These are phyloP conservation scores for Dictyostelium firmibasis DNA, from an alignment of 78 protist genomes.

Conservation along the genomic window DNA sequence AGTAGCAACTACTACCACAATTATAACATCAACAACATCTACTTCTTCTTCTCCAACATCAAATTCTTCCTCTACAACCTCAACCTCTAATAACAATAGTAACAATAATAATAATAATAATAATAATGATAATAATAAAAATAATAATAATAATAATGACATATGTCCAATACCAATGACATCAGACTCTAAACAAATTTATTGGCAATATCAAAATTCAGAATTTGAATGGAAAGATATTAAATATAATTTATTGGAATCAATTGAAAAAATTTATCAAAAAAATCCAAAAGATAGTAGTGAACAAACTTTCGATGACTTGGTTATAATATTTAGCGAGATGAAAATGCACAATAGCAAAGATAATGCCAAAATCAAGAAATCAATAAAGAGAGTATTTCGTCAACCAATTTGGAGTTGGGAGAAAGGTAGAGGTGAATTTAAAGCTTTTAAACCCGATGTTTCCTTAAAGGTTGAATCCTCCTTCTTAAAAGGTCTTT, in stretches of 20 bases:
- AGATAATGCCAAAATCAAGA: not conserved
- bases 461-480: slow-evolving; percentile 24
- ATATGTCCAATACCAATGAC: not conserved
- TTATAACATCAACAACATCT: not conserved
- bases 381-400: not conserved
- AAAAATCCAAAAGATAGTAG: not conserved
- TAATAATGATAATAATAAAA: not conserved
- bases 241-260: not conserved
- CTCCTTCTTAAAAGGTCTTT: slow-evolving; percentile 17
- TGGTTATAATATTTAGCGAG: not conserved
- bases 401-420: slow-evolving; percentile 28
- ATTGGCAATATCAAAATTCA: slow-evolving; percentile 8
- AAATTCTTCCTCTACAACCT: not conserved
- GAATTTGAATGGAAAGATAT: slow-evolving; percentile 21
- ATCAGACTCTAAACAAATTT: not conserved
- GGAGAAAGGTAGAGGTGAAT: slow-evolving; percentile 62
- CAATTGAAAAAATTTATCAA: not conserved
- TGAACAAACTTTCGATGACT: not conserved
- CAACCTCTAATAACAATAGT: not conserved
- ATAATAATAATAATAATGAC: not conserved
- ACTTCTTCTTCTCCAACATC: slow-evolving; percentile 1
- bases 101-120: not conserved
- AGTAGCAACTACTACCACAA: not conserved
- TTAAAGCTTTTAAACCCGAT: not conserved
- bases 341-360: not conserved